These are phyloP conservation scores for Calonectria naviculata DNA, from an alignment of 2,329 filamentous ascomycete genomes.

Conservation along the genomic window DNA sequence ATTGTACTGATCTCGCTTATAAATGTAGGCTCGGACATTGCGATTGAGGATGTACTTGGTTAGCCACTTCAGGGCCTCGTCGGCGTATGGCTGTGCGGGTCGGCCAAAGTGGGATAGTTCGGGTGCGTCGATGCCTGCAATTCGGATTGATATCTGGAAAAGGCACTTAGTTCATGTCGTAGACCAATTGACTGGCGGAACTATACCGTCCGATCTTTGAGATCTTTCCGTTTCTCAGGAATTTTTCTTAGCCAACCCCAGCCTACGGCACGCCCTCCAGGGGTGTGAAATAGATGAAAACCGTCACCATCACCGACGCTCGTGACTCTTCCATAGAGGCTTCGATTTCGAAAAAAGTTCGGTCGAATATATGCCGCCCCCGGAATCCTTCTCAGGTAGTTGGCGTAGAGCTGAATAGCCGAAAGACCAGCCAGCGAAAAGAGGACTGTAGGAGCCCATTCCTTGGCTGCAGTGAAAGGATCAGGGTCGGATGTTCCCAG, in stretches of 20 bases:
- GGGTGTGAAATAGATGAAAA: conserved; percentile 94
- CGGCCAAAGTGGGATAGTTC: conserved; percentile 93
- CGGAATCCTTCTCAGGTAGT: conserved; percentile 86
- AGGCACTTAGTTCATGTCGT: conserved; percentile 26
- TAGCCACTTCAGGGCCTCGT: conserved; percentile 88
- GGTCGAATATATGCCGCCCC: conserved; percentile 80
- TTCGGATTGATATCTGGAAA: conserved; percentile 81
- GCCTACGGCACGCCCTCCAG: conserved; percentile 85
- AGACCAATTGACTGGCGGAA: not conserved
- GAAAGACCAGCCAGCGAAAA: conserved; percentile 52
- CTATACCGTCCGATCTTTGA: conserved; percentile 83
- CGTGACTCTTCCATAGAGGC: conserved; percentile 86
- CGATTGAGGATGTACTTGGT: conserved; percentile 75
- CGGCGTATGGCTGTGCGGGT: conserved; percentile 84
- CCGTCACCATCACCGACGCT: conserved; percentile 97
- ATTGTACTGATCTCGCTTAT: conserved; percentile 91
- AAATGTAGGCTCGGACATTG: conserved; percentile 84
- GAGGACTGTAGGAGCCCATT: conserved; percentile 52
- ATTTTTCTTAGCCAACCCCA: conserved; percentile 93
- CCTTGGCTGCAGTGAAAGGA: conserved; percentile 48
- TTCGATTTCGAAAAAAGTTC: conserved; percentile 78
- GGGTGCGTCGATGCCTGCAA: conserved; percentile 94
- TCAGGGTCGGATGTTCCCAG: conserved; percentile 42
- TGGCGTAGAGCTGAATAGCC: conserved; percentile 70
- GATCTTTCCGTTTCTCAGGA: conserved; percentile 73